Conservation (phyloP, 305 asterid species). For the Stenogyne calaminthoides region DNA sequence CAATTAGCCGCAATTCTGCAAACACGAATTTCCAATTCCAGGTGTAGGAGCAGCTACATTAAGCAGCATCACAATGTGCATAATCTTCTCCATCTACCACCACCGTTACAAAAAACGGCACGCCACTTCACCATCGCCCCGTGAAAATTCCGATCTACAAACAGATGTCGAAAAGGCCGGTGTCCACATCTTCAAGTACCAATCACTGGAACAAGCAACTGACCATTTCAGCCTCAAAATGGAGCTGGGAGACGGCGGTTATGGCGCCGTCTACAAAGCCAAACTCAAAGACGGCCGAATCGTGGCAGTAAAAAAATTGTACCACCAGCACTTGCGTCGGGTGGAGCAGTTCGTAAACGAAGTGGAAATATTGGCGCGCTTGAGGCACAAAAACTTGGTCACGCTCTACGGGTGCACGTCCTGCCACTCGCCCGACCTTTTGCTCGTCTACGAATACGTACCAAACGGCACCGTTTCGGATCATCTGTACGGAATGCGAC, state of each 20-base stretch:
- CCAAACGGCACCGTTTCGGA: constrained; percentile 71
- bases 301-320: constrained; percentile 65
- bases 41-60: constrained; percentile 45
- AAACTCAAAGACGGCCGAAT: constrained; percentile 66
- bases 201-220: constrained; percentile 59
- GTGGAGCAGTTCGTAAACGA: constrained; percentile 68
- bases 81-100: constrained; percentile 37
- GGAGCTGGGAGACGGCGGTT: constrained; percentile 82
- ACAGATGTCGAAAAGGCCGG: constrained; percentile 48
- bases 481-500: constrained; percentile 56
- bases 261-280: constrained; percentile 56
- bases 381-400: constrained; percentile 61
- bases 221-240: constrained; percentile 40
- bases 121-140: constrained; percentile 27
- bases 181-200: constrained; percentile 48
- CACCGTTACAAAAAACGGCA: constrained; percentile 24
- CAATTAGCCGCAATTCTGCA: too few species aligned
- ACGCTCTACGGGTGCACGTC: constrained; percentile 74
- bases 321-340: constrained; percentile 53
- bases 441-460: constrained; percentile 65
- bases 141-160: constrained; percentile 1
- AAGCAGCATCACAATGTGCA: constrained; percentile 32
- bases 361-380: constrained; percentile 49
- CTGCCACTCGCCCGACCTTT: constrained; percentile 42
- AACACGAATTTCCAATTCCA: too few species aligned